These are phyloP conservation scores for Baorangia bicolor DNA, from an alignment of 768 basidiomycete species.

Conservation along the genomic window DNA sequence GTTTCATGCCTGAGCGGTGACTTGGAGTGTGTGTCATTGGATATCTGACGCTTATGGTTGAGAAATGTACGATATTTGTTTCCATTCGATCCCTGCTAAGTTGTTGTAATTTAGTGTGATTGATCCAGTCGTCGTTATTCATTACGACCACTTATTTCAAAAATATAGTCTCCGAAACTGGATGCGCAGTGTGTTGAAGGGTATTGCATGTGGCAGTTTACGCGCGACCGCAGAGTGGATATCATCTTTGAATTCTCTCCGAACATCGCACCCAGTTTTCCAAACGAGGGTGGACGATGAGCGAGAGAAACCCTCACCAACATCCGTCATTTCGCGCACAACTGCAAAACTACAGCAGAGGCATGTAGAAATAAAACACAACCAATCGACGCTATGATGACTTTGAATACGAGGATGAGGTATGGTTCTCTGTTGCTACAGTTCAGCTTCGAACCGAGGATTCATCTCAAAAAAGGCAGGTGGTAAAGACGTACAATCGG, in stretches of 20 bases:
- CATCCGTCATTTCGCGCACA: neutral
- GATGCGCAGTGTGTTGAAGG: neutral
- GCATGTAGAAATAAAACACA: neutral
- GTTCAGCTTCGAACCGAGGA: neutral
- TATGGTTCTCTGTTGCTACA: neutral
- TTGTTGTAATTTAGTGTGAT: no score
- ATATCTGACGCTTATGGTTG: no score
- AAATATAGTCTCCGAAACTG: neutral
- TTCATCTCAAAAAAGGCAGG: neutral
- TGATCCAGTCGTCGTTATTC: neutral
- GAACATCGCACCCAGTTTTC: neutral
- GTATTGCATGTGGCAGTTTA: neutral
- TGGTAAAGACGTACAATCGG: neutral
- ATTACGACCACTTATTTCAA: neutral
- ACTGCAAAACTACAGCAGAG: neutral
- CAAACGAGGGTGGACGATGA: no score
- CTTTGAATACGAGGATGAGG: neutral
- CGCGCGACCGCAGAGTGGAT: neutral
- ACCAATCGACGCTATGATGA: neutral
- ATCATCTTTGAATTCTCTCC: neutral
- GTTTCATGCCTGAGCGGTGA: conserved; percentile 15
- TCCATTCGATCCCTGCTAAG: no score
- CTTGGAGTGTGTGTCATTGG: no score
- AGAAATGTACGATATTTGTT: neutral
- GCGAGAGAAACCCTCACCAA: no score